phyloP scores from a whole-genome alignment of 768 basidiomycete genomes.

The Mycena floridula region DNA sequence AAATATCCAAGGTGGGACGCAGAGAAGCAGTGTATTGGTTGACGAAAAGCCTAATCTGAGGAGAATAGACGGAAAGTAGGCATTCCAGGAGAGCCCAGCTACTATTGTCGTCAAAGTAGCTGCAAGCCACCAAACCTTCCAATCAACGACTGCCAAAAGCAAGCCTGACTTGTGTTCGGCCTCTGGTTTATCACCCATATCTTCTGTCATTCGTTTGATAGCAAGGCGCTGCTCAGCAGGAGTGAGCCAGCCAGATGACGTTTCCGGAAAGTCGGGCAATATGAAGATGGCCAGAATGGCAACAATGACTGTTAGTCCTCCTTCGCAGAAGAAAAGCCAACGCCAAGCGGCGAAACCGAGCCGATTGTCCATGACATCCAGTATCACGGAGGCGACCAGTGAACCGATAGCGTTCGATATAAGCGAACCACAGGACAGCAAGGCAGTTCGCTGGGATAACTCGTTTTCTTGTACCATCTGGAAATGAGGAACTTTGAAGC shows the following conservation, averaged over 20 bases:
- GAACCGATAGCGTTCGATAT: constrained; percentile 82
- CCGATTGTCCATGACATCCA: constrained; percentile 64
- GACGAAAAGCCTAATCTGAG: constrained; percentile 45
- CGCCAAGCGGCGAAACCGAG: constrained; percentile 70
- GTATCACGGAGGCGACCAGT: constrained; percentile 70
- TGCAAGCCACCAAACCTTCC: constrained; percentile 59
- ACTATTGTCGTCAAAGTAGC: constrained; percentile 40
- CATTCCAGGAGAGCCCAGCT: constrained; percentile 47
- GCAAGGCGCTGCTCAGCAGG: constrained; percentile 52
- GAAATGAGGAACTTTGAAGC: constrained; percentile 44
- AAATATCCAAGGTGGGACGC: constrained; percentile 64
- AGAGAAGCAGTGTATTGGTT: constrained; percentile 50
- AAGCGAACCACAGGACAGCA: constrained; percentile 66
- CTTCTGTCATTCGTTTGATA: constrained; percentile 55
- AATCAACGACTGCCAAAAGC: constrained; percentile 50
- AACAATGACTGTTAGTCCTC: constrained; percentile 45
- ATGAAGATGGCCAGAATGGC: constrained; percentile 52
- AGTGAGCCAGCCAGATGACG: constrained; percentile 53
- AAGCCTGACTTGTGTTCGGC: constrained; percentile 32
- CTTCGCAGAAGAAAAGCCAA: constrained; percentile 73
- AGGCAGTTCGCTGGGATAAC: constrained; percentile 61
- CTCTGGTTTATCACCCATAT: constrained; percentile 21
- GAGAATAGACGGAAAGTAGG: constrained; percentile 51
- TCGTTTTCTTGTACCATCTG: constrained; percentile 73
- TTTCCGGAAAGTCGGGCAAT: constrained; percentile 70